phyloP scores from a whole-genome alignment of 2,329 filamentous ascomycete genomes.

The Neoarthrinium moseri region DNA sequence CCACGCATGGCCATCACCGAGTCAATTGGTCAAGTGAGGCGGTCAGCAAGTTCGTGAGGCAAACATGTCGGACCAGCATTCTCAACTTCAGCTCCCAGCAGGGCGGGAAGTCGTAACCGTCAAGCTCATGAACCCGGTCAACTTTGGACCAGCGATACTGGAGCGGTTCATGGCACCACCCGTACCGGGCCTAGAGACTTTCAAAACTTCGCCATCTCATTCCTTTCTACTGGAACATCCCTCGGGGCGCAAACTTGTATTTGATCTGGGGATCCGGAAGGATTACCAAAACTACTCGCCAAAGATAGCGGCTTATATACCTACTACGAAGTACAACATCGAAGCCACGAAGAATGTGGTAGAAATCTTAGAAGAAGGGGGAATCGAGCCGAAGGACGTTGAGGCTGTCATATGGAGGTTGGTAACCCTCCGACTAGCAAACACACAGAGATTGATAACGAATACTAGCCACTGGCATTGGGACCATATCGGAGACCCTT shows the following conservation, averaged over 20 bases:
- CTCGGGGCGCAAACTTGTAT: slow-evolving; percentile 4
- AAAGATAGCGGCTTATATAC: background rate
- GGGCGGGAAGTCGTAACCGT: slow-evolving; percentile 21
- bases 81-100: slow-evolving; percentile 12
- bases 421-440: background rate
- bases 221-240: slow-evolving; percentile 15
- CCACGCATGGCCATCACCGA: no score
- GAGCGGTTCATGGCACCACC: slow-evolving; percentile 36
- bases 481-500: slow-evolving; percentile 46
- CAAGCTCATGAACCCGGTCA: slow-evolving; percentile 35
- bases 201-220: slow-evolving; percentile 26
- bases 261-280: slow-evolving; percentile 11
- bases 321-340: slow-evolving; percentile 1
- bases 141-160: slow-evolving; percentile 37
- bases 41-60: no score
- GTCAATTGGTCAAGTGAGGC: no score
- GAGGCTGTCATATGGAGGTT: slow-evolving; percentile 35
- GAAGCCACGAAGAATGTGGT: slow-evolving; percentile 16
- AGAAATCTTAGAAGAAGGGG: slow-evolving; percentile 18
- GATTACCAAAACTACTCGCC: slow-evolving; percentile 8
- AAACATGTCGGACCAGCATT: slow-evolving; percentile 4
- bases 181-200: slow-evolving; percentile 32
- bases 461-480: slow-evolving; percentile 39
- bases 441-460: background rate
- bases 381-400: slow-evolving; percentile 11